Evolutionary conservation across 2,329 filamentous ascomycete species (phyloP).

Genomic region (Elsinoe australis): DNA sequence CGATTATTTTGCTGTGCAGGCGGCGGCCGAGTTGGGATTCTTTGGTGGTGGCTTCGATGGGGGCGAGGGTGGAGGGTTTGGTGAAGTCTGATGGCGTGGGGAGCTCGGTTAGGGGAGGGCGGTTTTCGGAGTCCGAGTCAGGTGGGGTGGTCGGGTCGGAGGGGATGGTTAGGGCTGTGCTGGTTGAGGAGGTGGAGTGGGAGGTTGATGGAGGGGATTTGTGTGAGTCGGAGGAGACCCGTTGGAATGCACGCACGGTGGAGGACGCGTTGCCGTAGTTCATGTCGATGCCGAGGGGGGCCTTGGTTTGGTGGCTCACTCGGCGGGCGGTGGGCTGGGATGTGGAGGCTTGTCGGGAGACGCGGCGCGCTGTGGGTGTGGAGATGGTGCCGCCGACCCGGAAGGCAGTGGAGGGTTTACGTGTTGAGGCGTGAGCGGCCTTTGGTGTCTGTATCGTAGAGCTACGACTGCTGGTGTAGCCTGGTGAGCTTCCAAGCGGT

Average conservation of each 20-base stretch:
- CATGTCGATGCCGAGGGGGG: constrained; percentile 79
- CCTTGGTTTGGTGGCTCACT: constrained; percentile 47
- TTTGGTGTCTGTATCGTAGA: constrained; percentile 35
- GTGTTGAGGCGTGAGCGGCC: constrained; percentile 24
- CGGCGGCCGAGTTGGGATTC: constrained; percentile 76
- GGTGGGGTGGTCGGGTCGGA: constrained; percentile 21
- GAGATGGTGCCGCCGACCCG: constrained; percentile 26
- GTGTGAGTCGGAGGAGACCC: constrained; percentile 53
- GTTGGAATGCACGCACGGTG: constrained; percentile 82
- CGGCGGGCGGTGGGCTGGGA: constrained; percentile 39
- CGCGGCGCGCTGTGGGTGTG: constrained; percentile 29
- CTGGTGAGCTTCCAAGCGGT: constrained; percentile 33
- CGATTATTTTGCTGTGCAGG: constrained; percentile 72
- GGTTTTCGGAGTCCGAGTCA: constrained; percentile 55
- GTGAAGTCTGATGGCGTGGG: constrained; percentile 25
- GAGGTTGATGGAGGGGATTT: constrained; percentile 19
- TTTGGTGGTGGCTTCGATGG: constrained; percentile 47
- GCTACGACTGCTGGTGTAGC: constrained; percentile 22
- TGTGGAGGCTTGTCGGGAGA: constrained; percentile 29
- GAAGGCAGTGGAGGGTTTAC: constrained; percentile 35
- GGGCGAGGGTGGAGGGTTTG: constrained; percentile 16
- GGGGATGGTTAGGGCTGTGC: constrained; percentile 19
- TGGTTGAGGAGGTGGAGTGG: constrained; percentile 20
- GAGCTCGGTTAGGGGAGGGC: constrained; percentile 48
- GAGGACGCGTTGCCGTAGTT: constrained; percentile 91